A percentile compares a stretch with the other conserved stretches of the same genome.
These are phyloP conservation scores for Nicotiana rustica DNA, from an alignment of 305 asterid species.

Conservation along the genomic window DNA sequence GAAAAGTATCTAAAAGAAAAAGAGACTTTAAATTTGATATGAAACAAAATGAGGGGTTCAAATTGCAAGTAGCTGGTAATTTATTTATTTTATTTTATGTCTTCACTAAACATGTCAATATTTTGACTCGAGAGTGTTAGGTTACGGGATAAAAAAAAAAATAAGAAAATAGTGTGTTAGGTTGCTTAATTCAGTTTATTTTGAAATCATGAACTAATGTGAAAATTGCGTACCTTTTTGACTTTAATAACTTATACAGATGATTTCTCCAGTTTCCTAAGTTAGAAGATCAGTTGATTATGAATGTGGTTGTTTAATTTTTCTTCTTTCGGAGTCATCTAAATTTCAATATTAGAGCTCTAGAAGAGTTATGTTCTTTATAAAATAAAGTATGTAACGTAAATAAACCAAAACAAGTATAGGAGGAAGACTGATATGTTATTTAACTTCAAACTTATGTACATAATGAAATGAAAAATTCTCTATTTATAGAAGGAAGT, in stretches of 20 bases:
- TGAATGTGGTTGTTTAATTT: too few species aligned
- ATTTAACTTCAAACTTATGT: too few species aligned
- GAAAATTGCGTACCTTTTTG: background rate
- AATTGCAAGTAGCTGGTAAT: slow-evolving; percentile 8
- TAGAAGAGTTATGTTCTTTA: background rate
- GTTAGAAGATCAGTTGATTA: background rate
- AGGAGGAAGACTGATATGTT: too few species aligned
- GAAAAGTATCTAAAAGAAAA: background rate
- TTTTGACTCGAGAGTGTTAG: too few species aligned
- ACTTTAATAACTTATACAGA: background rate
- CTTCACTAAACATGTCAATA: background rate
- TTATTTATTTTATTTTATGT: background rate
- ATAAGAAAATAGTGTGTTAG: too few species aligned
- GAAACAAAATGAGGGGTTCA: background rate
- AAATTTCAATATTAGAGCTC: background rate
- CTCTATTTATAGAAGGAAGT: too few species aligned
- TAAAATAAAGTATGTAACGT: too few species aligned
- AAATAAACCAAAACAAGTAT: too few species aligned
- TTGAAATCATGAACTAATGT: background rate
- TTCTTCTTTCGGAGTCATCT: too few species aligned
- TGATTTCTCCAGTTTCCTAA: background rate
- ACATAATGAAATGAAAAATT: too few species aligned
- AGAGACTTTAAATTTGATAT: background rate
- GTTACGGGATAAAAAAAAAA: too few species aligned
- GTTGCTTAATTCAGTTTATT: background rate